Conservation (phyloP, 129 eudicot genomes). For the Centrapalus pauciflorus region DNA sequence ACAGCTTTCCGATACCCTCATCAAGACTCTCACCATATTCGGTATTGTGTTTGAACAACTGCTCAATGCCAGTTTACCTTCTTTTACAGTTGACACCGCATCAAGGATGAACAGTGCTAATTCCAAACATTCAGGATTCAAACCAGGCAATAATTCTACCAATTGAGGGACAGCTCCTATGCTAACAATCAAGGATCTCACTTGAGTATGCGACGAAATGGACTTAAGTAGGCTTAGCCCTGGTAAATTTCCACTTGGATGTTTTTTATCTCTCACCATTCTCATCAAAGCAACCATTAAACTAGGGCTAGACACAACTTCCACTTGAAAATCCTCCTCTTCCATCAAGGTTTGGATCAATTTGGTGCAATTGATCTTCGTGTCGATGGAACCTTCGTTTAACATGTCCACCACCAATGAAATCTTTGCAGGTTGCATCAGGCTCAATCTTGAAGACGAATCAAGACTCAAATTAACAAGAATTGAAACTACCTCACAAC, state of each 20-base stretch:
- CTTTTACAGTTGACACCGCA: constrained; percentile 32
- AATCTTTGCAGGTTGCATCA: constrained; percentile 45
- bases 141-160: constrained; percentile 36
- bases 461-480: constrained; percentile 41
- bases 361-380: constrained; percentile 48
- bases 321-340: constrained; percentile 35
- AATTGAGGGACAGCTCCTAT: constrained; percentile 44
- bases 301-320: constrained; percentile 40
- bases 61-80: constrained; percentile 43
- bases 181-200: constrained; percentile 29
- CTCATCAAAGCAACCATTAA: constrained; percentile 48
- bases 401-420: constrained; percentile 45
- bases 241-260: constrained; percentile 34
- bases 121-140: constrained; percentile 46
- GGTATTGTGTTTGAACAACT: constrained; percentile 49
- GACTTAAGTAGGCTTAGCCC: constrained; percentile 34
- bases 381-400: constrained; percentile 49
- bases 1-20: constrained; percentile 51
- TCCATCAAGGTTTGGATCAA: constrained; percentile 40
- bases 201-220: constrained; percentile 29
- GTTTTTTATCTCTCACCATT: constrained; percentile 33
- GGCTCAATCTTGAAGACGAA: constrained; percentile 22
- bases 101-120: constrained; percentile 32
- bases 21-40: constrained; percentile 36
- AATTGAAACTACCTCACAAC: constrained; percentile 46